Evolutionary conservation across 345 rosid species (phyloP).

Genomic region (Hirschfeldia incana): DNA sequence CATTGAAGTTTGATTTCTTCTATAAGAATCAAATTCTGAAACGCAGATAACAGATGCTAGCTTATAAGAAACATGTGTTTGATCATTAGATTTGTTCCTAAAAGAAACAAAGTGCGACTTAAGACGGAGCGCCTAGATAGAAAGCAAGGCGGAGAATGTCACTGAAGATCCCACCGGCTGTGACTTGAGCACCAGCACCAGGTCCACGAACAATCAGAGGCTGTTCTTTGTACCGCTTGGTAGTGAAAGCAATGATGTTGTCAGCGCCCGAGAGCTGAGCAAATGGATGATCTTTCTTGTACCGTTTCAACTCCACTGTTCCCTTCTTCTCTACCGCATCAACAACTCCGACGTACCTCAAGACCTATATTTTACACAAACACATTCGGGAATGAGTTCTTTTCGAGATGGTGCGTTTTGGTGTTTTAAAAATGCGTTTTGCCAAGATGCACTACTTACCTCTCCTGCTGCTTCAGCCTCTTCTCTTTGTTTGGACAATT

Average conservation of each 20-base stretch:
- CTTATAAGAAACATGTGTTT: neutral
- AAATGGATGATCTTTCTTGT: conserved; percentile 81
- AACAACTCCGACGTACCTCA: conserved; percentile 93
- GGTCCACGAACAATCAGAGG: conserved; percentile 97
- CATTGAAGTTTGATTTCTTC: conserved; percentile 14
- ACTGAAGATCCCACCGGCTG: conserved; percentile 95
- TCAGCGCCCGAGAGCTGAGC: conserved; percentile 95
- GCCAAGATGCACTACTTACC: conserved; percentile 52
- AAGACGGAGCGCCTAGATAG: conserved; percentile 95
- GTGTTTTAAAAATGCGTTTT: conserved; percentile 9
- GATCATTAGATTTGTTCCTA: conserved; percentile 14
- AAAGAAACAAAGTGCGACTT: conserved; percentile 5
- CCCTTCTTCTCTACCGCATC: conserved; percentile 65
- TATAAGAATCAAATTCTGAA: conserved; percentile 7
- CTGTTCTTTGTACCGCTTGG: conserved; percentile 80
- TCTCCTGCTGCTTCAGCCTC: conserved; percentile 86
- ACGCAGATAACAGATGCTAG: conserved; percentile 26
- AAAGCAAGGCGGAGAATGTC: conserved; percentile 90
- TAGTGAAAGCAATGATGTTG: conserved; percentile 95
- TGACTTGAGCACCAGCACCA: conserved; percentile 97
- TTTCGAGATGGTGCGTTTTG: neutral
- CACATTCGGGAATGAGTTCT: conserved; percentile 19
- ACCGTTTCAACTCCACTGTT: conserved; percentile 69
- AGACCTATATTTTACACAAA: conserved; percentile 48
- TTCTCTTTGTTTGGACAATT: conserved; percentile 61